phyloP scores from a whole-genome alignment of 2,329 filamentous ascomycete genomes.

The Apiospora marii region DNA sequence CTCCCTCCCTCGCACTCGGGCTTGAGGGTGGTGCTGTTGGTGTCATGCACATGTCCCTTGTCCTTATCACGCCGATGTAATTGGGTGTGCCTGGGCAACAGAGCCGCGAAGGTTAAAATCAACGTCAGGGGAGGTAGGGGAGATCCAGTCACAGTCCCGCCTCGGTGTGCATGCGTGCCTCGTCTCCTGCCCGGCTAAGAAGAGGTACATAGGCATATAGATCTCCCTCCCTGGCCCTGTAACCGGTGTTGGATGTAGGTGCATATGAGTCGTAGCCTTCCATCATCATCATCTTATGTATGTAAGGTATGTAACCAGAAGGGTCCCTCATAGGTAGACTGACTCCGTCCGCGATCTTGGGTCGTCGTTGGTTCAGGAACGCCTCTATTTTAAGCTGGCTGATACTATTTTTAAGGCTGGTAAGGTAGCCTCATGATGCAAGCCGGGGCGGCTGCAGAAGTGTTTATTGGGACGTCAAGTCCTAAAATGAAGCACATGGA shows the following conservation, averaged over 20 bases:
- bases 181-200: not conserved
- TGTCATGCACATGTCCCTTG: conserved; percentile 24
- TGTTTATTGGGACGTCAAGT: conserved; percentile 28
- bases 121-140: not conserved
- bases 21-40: not conserved
- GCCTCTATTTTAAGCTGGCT: conserved; percentile 22
- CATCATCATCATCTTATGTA: conserved; percentile 2
- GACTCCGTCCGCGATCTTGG: conserved; percentile 37
- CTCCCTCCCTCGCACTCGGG: conserved; percentile 10
- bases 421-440: conserved; percentile 27
- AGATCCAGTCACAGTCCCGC: not conserved
- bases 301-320: conserved; percentile 12
- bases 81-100: conserved; percentile 26
- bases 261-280: not conserved
- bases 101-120: conserved; percentile 24
- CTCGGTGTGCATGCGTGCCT: conserved; percentile 3
- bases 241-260: conserved; percentile 8
- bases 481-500: conserved; percentile 5
- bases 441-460: conserved; percentile 23
- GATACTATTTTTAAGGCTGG: conserved; percentile 22
- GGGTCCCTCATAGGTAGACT: conserved; percentile 16
- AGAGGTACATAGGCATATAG: not conserved
- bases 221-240: not conserved
- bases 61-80: conserved; percentile 24
- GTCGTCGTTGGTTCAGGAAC: conserved; percentile 21